A percentile compares a stretch with the other conserved stretches of the same genome.
These are phyloP conservation scores for Mediolabrus comicus DNA, from an alignment of 108 stramenopile species.

Conservation along the genomic window DNA sequence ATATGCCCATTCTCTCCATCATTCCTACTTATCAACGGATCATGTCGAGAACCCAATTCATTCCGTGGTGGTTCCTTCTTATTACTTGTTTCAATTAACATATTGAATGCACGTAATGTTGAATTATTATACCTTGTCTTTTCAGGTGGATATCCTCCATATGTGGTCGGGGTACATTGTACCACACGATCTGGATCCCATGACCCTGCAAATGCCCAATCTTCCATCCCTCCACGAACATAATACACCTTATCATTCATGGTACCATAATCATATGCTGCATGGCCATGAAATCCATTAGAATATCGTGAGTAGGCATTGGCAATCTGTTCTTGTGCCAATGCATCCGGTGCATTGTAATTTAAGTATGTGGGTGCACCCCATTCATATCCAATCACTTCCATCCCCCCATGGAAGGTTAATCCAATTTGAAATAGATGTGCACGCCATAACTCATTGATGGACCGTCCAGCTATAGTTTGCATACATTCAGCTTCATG, in stretches of 20 bases:
- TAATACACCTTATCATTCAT: conserved; percentile 93
- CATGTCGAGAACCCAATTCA: conserved; percentile 60
- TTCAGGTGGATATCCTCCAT: conserved; percentile 52
- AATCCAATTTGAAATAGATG: conserved; percentile 79
- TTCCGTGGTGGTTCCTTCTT: conserved; percentile 56
- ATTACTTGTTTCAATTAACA: conserved; percentile 89
- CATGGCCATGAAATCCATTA: conserved; percentile 37
- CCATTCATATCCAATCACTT: conserved; percentile 92
- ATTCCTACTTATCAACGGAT: conserved; percentile 49
- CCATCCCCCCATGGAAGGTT: conserved; percentile 94
- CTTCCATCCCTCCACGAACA: conserved; percentile 97
- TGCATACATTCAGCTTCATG: conserved; percentile 61
- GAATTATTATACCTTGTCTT: conserved; percentile 74
- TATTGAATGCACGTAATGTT: conserved; percentile 86
- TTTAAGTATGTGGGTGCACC: conserved; percentile 55
- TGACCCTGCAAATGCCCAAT: conserved; percentile 93
- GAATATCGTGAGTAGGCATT: conserved; percentile 51
- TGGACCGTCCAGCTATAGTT: conserved; percentile 78
- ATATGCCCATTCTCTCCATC: conserved; percentile 78
- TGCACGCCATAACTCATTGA: conserved; percentile 82
- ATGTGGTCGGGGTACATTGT: conserved; percentile 58
- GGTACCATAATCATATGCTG: conserved; percentile 55
- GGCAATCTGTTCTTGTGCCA: conserved; percentile 49
- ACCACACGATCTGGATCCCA: conserved; percentile 82
- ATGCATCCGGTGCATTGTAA: conserved; percentile 54